Evolutionary conservation across 2,329 filamentous ascomycete species (phyloP), one percentile per base, ranked within the genome.

Genomic region (Venturia oleaginea): DNA sequence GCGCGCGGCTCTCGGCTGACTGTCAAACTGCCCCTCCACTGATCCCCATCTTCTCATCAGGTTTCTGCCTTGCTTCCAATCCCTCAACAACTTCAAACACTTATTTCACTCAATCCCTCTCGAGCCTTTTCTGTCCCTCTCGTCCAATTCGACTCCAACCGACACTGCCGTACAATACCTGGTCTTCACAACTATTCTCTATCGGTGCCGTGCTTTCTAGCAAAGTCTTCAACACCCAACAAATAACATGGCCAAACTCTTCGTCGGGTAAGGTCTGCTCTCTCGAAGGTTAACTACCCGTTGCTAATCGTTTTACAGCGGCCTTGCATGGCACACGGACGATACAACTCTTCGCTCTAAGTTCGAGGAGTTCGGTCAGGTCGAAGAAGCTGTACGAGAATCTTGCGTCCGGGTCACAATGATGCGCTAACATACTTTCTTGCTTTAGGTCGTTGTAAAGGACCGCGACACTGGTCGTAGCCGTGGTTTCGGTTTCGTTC

Each of bases 301-400:
- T 48, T 48, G 15, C 59, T 63, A 42, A 65, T 24, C n/a, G 13
- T 32, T n/a, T 30, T 19, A 37, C 32, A 96, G 93, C 74, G 94
- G 94, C 84, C 91, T 99, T 71, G 91, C 94, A 73, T 99, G 94
- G 94, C 92, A 97, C 81, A 99, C 94, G 68, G 92, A 95, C 77
- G 93, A 97, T 79, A 79, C 80, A 55, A 92, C 90, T 70, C 82
- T 99, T 69, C 89, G 90, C 73, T 81, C 88, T 74, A 96, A 96
- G 78, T 99, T 99, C 76, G 88, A 93, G 76, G 88, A 94, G 77
- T 97, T 91, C 74, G 93, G 93, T 67, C 81, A 82, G 51, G 89
- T 99, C 70, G 92, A 97, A 76, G 93, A 99, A 86, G 94, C 94
- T 72, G 94, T 97, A 85, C 78, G 91, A 89, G 22, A 34, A 57